A percentile compares a stretch with the other conserved stretches of the same genome.
phyloP scores from a whole-genome alignment of 1,284 basidiomycete species.

The Rhodotorula sp. region DNA sequence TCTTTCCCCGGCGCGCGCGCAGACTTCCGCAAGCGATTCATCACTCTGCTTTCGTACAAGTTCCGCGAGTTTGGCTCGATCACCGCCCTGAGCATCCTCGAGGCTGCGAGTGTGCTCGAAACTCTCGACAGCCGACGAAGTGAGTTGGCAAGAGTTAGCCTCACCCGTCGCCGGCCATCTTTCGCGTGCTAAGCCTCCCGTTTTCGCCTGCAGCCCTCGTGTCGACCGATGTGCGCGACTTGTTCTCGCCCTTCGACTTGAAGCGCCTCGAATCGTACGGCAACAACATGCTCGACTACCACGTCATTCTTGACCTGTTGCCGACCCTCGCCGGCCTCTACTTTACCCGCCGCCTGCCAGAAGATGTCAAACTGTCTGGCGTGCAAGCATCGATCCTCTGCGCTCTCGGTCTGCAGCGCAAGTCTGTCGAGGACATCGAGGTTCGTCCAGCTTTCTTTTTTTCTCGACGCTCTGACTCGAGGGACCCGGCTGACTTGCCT shows the following conservation, averaged over 20 bases:
- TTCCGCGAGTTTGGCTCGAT: conserved; percentile 91
- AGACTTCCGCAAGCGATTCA: conserved; percentile 92
- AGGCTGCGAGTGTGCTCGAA: conserved; percentile 69
- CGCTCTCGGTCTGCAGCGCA: conserved; percentile 86
- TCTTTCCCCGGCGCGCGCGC: neutral
- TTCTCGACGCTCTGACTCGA: neutral
- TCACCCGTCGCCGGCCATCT: neutral
- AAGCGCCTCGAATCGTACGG: conserved; percentile 95
- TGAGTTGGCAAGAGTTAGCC: conserved; percentile 1
- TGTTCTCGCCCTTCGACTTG: conserved; percentile 89
- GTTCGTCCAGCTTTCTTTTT: conserved; percentile 50
- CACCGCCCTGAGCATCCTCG: conserved; percentile 81
- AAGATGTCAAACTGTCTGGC: conserved; percentile 66
- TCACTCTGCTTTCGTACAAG: conserved; percentile 84
- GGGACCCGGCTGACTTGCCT: conserved; percentile 10
- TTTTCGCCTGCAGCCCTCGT: conserved; percentile 55
- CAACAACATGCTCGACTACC: conserved; percentile 86
- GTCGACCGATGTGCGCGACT: conserved; percentile 68
- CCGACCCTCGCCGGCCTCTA: conserved; percentile 77
- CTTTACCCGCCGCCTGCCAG: conserved; percentile 73
- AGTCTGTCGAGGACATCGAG: conserved; percentile 86
- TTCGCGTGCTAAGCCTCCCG: neutral
- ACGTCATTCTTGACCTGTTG: conserved; percentile 89
- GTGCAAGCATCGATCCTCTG: conserved; percentile 81
- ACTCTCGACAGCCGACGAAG: conserved; percentile 2